Evolutionary conservation across 805 yeast genomes (phyloP), one percentile per base, ranked within the genome.

Genomic region (Sungouiella blattae): DNA sequence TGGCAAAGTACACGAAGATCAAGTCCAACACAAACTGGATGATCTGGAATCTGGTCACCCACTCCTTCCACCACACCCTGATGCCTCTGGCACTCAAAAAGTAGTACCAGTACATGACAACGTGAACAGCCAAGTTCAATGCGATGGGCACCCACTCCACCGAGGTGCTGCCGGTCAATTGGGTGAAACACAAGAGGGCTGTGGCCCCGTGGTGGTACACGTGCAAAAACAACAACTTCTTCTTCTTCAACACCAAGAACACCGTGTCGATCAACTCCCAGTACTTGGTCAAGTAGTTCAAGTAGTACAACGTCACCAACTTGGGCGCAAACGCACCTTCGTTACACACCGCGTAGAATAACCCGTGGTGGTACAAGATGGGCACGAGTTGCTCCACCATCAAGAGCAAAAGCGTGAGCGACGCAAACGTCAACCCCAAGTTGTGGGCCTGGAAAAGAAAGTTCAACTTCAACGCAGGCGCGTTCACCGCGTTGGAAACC

Each of bases 191-290:
- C 46, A 91, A 71, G 44, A 91, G 68, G 8, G 97, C 98, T 32
- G 98, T 91, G 41, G 98, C 97, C 46, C 98, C 98, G 57, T 91
- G 98, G 65, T 91, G 98, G 67, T 88, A 91, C 36, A 95, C 87
- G 65, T 91, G 98, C 60, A 91, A 73, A 58, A 91, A 93, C 43
- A 93, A 83, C 63, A 91, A 71, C 55, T 87, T 88, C 69, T 93
- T 93, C 72, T 86, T 83, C 67, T 87, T 87, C 58, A 91, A 73
- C 30, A 93, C 97, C 55, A 93, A 71, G 69, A 91, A 88, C 12
- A 88, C 76, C 18, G 98, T 91, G 59, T 91, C 98, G 43, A 88
- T 62, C 50, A 93, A 80, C 71, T 91, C 98, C 51, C 83, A 58
- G 66, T 74, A 91, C 66, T 91, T 91, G 58, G 93, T 83, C 63